A percentile compares a stretch with the other conserved stretches of the same genome.
Evolutionary conservation across 225 moss, liverwort and hornwort genomes (phyloP).

Genomic region (Straminergon stramineum): DNA sequence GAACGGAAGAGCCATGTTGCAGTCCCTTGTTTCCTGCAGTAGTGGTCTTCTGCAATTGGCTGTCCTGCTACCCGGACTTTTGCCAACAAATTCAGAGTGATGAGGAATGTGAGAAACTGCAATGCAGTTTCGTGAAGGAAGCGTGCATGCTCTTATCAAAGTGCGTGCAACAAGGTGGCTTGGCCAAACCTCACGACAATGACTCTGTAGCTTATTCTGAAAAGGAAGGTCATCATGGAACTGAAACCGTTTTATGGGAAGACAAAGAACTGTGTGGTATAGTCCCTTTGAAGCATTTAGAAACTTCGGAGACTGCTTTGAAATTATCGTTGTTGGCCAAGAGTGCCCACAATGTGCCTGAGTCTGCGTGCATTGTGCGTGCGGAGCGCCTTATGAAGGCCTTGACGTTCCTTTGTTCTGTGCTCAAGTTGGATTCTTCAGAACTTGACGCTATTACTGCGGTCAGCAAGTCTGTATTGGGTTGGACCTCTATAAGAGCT

Average conservation of each 20-base stretch:
- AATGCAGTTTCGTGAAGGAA: slow-evolving; percentile 31
- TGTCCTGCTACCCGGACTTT: slow-evolving; percentile 32
- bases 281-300: slow-evolving; percentile 9
- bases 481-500: not conserved
- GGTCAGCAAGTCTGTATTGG: slow-evolving; percentile 13
- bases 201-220: slow-evolving; percentile 10
- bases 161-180: slow-evolving; percentile 19
- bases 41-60: slow-evolving; percentile 43
- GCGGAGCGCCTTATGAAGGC: slow-evolving; percentile 35
- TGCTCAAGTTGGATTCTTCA: slow-evolving; percentile 26
- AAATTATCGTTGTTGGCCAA: not conserved
- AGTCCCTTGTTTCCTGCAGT: slow-evolving; percentile 43
- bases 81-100: slow-evolving; percentile 21
- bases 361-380: slow-evolving; percentile 31
- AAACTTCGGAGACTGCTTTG: slow-evolving; percentile 6
- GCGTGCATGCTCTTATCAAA: slow-evolving; percentile 22
- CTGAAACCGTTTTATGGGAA: slow-evolving; percentile 38
- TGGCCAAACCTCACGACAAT: slow-evolving; percentile 5
- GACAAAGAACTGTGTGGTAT: slow-evolving; percentile 34
- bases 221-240: slow-evolving; percentile 14
- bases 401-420: slow-evolving; percentile 24
- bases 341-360: slow-evolving; percentile 1
- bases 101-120: slow-evolving; percentile 25
- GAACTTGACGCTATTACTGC: slow-evolving; percentile 33
- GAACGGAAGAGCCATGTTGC: slow-evolving; percentile 33